Percentiles rank a stretch among this genome's conserved stretches.
These are phyloP conservation scores for Sporothrix luriei DNA, from an alignment of 2,329 filamentous ascomycete species.

Conservation along the genomic window DNA sequence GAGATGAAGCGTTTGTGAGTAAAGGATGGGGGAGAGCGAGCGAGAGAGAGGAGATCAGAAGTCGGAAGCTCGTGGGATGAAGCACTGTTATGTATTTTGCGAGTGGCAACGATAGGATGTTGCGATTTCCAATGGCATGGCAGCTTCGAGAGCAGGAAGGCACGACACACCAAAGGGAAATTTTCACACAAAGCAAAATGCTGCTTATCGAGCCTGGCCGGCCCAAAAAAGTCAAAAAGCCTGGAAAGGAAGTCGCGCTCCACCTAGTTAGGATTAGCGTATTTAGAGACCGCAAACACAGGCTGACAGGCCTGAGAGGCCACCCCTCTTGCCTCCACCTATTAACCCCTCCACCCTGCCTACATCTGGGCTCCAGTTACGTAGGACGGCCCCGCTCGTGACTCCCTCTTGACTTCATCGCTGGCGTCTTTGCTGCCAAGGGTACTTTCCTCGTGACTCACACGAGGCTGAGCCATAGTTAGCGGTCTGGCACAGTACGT, in stretches of 20 bases:
- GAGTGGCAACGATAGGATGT: background rate
- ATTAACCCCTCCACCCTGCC: slow-evolving; percentile 24
- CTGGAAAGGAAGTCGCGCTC: slow-evolving; percentile 7
- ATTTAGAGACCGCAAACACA: slow-evolving; percentile 6
- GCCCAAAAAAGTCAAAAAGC: slow-evolving; percentile 8
- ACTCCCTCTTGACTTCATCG: slow-evolving; percentile 15
- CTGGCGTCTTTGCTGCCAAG: background rate
- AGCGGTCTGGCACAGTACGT: background rate
- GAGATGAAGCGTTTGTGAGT: background rate
- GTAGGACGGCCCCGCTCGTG: slow-evolving; percentile 15
- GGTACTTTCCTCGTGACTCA: slow-evolving; percentile 29
- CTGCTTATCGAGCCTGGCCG: slow-evolving; percentile 29
- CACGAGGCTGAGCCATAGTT: slow-evolving; percentile 31
- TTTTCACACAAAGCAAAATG: slow-evolving; percentile 15
- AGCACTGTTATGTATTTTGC: slow-evolving; percentile 21
- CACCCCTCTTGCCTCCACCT: background rate
- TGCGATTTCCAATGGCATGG: slow-evolving; percentile 21
- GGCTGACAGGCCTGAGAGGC: too few species aligned
- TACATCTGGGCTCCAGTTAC: background rate
- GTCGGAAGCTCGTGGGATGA: background rate
- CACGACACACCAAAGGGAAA: slow-evolving; percentile 23
- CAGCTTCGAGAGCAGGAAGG: slow-evolving; percentile 24
- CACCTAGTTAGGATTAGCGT: slow-evolving; percentile 21
- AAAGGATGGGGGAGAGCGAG: background rate
- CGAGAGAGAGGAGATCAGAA: background rate